Evolutionary conservation across 306 rosid genomes (phyloP), one percentile per base, ranked within the genome.

Genomic region (Astragalus glycyphyllos): DNA sequence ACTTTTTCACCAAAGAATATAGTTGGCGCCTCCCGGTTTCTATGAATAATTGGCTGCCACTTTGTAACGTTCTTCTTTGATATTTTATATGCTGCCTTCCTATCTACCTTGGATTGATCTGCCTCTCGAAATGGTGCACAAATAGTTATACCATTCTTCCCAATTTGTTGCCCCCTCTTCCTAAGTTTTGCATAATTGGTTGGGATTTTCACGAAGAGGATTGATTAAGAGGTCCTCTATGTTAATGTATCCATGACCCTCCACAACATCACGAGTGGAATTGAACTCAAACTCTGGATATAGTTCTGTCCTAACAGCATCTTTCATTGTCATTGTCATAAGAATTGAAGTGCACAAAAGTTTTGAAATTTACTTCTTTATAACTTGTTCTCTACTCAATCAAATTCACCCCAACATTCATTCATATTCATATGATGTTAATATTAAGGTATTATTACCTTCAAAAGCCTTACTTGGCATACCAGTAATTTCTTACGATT

Each of bases 251-350:
- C 88, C 92, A 81, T 76, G 79, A 29, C 96, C 99, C 66, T 88
- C 88, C 85, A 85, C 72, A 62, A 83, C 74, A 83, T 87, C 97
- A 51, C 78, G 82, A 55, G 73, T 89, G 65, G 96, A 95, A 77
- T 93, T 90, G 77, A 79, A 87, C 75, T 90, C 97, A 1, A 93
- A 87, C 78, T 90, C 97, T 1, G 93, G 94, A 86, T 89, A 87
- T 32, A 79, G 88, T 79, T 88, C 95, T 4, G 91, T 70, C 64
- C 83, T 51, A 44, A 84, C 81, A 77, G 44, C 71, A 62, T 75
- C 23, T 38, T 58, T 82, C 12, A 31, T 87, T 74, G 5, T 58
- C 8, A 4, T 15, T 14, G 3, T n/a, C n/a, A 42, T 71, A 38
- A 74, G 37, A 17, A 57, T 38, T 46, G 37, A 68, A 31, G 31